Base-by-base conservation (phyloP, 305 asterid genomes). In the Nicotiana rustica region DNA sequence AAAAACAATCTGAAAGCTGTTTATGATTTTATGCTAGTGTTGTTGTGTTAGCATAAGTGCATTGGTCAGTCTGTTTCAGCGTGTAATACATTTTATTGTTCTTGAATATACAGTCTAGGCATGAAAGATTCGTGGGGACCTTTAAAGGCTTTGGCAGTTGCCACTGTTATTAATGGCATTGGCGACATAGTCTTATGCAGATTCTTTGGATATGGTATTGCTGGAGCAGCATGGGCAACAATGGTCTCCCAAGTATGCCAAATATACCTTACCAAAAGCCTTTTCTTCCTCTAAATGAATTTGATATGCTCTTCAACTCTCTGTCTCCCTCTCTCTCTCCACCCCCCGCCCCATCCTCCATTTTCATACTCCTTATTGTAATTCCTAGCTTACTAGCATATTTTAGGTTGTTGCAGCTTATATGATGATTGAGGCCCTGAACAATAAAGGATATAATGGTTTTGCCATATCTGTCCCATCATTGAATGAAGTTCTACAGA, bases 171-270 rank as follows among this genome's bases (percentile, higher is more conserved):
- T 84, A 94, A 95, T 89, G 97, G 96, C 64, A 41, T 90, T 60
- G 99, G 99, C 19, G 99, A 96, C 89, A 89, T 94, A 89, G 90
- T 92, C 19, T 83, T 96, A 61, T 94, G 97, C 88, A 91, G 93
- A 93, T 89, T 85, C 87, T 87, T 94, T 66, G 92, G 89, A 59
- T 96, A 89, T 86, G 99, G 99, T 81, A 96, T 96, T 88, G 99
- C 98, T 80, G 98, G 98, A 88, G 99, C 98, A 76, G 99, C 99
- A 85, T 96, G 99, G 99, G 99, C 99, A 79, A 96, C 99, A 80
- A 92, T 94, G 98, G 97, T 85, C 73, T 94, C 99, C 70, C 98
- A 96, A 91, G 99, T 96, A 83, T 52, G 88, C 52, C 49, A 56
- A 10, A 77, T 29, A 55, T 12, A 13, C 59, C 59, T 13, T 55